These are phyloP conservation scores for Pythium brassicae DNA, from an alignment of 352 stramenopile species.

Conservation along the genomic window DNA sequence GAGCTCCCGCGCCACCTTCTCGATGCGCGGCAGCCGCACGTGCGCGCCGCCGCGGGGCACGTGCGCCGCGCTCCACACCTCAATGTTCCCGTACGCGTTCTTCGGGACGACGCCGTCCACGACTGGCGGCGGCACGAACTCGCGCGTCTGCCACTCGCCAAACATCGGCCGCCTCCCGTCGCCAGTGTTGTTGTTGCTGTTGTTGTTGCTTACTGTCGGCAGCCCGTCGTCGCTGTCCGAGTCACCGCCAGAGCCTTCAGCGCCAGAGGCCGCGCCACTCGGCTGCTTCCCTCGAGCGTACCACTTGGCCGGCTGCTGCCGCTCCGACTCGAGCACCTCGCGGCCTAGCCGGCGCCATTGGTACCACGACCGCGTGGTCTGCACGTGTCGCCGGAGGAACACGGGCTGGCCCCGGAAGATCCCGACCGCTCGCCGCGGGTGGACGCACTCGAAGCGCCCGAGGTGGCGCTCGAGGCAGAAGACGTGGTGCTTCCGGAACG, in stretches of 20 bases:
- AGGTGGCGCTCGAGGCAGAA: conserved; percentile 81
- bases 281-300: conserved; percentile 16
- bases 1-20: conserved; percentile 55
- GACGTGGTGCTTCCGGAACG: conserved; percentile 73
- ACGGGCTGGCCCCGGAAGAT: conserved; percentile 78
- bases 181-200: not conserved
- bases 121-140: conserved; percentile 40
- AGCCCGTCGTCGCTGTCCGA: no score
- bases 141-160: conserved; percentile 74
- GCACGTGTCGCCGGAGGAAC: conserved; percentile 59
- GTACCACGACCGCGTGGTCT: conserved; percentile 47
- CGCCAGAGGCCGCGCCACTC: conserved; percentile 1
- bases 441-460: conserved; percentile 48
- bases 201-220: no score
- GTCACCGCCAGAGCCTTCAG: conserved; percentile 16
- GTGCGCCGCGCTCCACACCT: conserved; percentile 77
- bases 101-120: conserved; percentile 69
- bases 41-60: conserved; percentile 57
- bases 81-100: conserved; percentile 86
- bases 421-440: conserved; percentile 64
- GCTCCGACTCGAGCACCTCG: conserved; percentile 49
- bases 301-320: conserved; percentile 52
- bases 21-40: conserved; percentile 56
- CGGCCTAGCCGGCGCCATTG: conserved; percentile 72
- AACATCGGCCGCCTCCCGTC: conserved; percentile 32